Conservation (phyloP, 2,329 filamentous ascomycete species). For the Fusarium albosuccineum region DNA sequence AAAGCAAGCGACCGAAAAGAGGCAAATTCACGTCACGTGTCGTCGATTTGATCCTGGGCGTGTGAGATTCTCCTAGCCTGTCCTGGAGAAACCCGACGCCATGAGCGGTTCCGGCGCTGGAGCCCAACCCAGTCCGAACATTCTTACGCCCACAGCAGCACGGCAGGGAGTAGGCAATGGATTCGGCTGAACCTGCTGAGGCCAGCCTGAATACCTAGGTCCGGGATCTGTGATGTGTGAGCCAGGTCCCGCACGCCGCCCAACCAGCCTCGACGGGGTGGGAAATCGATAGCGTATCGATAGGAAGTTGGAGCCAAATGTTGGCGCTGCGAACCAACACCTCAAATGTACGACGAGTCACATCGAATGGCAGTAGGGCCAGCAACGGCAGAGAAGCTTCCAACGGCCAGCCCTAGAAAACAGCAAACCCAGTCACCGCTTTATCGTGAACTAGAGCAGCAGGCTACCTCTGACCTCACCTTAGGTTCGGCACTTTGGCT, state of each 20-base stretch:
- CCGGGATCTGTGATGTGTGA: slow-evolving; percentile 1
- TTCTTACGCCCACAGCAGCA: not conserved
- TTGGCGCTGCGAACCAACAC: slow-evolving; percentile 10
- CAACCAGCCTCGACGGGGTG: slow-evolving; percentile 17
- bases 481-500: not conserved
- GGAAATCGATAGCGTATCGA: slow-evolving; percentile 33
- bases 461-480: slow-evolving; percentile 28
- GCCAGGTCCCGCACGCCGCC: not conserved
- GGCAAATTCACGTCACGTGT: slow-evolving; percentile 37
- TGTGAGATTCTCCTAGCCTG: slow-evolving; percentile 6
- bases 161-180: slow-evolving; percentile 2
- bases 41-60: slow-evolving; percentile 3
- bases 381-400: not conserved
- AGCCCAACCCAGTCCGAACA: slow-evolving; percentile 24
- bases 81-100: slow-evolving; percentile 16
- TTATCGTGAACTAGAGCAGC: slow-evolving; percentile 25
- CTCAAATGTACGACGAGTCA: slow-evolving; percentile 7
- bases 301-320: slow-evolving; percentile 2
- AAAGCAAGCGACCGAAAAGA: slow-evolving; percentile 33
- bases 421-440: slow-evolving; percentile 27
- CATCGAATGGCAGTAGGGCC: slow-evolving; percentile 1
- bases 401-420: slow-evolving; percentile 7
- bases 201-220: slow-evolving; percentile 14
- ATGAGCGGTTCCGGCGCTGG: slow-evolving; percentile 28
- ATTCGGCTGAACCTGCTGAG: slow-evolving; percentile 15